Evolutionary conservation across 2,329 filamentous ascomycete genomes (phyloP).

Genomic region (Dactylellina sp.): DNA sequence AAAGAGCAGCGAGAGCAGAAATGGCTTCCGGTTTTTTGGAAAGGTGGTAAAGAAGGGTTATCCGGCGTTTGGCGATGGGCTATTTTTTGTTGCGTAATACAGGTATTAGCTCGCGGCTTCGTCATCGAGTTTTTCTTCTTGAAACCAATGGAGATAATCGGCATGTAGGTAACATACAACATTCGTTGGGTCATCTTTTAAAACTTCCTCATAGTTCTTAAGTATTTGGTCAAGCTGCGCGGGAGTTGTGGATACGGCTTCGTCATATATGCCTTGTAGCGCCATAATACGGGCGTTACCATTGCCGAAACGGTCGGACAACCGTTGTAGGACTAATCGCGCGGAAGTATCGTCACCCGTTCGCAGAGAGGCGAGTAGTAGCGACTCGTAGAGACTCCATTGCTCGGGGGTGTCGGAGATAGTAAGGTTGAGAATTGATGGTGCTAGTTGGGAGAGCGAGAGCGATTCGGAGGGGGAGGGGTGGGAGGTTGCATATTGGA

Average conservation of each 20-base stretch:
- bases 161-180: conserved; percentile 79
- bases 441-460: conserved; percentile 59
- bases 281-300: conserved; percentile 88
- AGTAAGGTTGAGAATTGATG: conserved; percentile 68
- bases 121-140: too few species aligned
- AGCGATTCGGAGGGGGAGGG: conserved; percentile 58
- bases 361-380: conserved; percentile 84
- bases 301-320: conserved; percentile 82
- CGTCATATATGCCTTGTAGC: conserved; percentile 82
- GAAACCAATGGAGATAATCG: too few species aligned
- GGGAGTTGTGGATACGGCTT: conserved; percentile 78
- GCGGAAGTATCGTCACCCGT: conserved; percentile 85
- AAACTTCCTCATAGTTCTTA: conserved; percentile 79
- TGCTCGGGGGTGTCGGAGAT: conserved; percentile 78
- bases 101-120: too few species aligned
- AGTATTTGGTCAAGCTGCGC: conserved; percentile 76
- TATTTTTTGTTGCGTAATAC: conserved; percentile 65
- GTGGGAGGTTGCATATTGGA: conserved; percentile 57
- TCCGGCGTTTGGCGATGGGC: conserved; percentile 85
- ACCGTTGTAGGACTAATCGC: conserved; percentile 77
- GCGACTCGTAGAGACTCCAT: conserved; percentile 88
- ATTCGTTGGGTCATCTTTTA: conserved; percentile 80
- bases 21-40: conserved; percentile 79
- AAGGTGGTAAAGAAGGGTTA: conserved; percentile 81
- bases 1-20: conserved; percentile 76